Base-by-base conservation (phyloP, 2,329 filamentous ascomycete genomes). In the Exserohilum turcica region DNA sequence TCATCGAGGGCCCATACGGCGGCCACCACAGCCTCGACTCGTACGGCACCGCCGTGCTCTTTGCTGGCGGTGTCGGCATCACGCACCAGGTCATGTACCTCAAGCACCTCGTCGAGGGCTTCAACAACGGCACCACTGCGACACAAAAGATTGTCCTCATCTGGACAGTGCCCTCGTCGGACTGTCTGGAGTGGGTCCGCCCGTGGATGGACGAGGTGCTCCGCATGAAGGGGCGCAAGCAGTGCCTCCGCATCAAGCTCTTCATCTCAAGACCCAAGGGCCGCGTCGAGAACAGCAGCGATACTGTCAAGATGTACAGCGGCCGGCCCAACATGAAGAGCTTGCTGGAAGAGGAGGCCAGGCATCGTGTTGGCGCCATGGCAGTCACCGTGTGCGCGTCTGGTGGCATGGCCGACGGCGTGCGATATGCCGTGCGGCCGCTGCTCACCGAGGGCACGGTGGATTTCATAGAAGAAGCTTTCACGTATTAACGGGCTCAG, bases 51-150 rank as follows among this genome's bases (percentile, higher is more conserved):
- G 86, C 89, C 27, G 84, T 92, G 72, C 82, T 93, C 33, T 90
- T 93, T 68, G 90, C 90, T 0, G 90, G 89, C 52, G 90, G 90
- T 64, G 87, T 92, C 10, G 90, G 90, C 58, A 90, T 93, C 64
- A 91, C 90, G 1, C 89, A 93, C 64, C 88, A 89, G 59, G 85
- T 92, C 21, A 87, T 88, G 46, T 88, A 90, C 70, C 83, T 92
- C 33, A 85, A 87, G 52, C 84, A 91, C 59, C 82, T 93, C 1
- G 84, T 92, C 24, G 78, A 81, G 5, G 88, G 88, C 33, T 89
- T 84, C 71, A 81, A 82, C 55, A 84, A 87, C 57, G 86, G 86
- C 52, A 90, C 86, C 0, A 86, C 88, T 5, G 87, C 88, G 1
- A 85, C 87, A 1, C 84, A 87, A 57, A 89, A 86, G 70, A 81